Evolutionary conservation across 768 basidiomycete species (phyloP).

Genomic region (Dentipellis sp.): DNA sequence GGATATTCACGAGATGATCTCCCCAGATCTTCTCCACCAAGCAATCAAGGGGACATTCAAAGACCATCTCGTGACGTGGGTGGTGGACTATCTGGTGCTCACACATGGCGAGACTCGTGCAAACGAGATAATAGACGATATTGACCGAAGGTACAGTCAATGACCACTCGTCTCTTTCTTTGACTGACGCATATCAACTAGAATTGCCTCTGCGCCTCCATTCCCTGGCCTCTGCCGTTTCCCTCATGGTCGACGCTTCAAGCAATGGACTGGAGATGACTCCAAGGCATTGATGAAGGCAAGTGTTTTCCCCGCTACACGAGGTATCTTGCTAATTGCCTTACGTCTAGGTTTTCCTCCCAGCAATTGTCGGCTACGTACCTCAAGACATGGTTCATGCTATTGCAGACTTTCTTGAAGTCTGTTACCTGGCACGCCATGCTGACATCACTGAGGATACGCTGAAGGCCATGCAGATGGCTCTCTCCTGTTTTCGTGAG

Average conservation of each 20-base stretch:
- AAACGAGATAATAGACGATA: constrained; percentile 19
- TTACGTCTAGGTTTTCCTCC: constrained; percentile 13
- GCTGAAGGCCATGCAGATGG: constrained; percentile 6
- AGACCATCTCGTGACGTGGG: constrained; percentile 27
- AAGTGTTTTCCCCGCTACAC: background rate
- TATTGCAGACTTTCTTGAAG: constrained; percentile 15
- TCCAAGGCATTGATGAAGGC: constrained; percentile 16
- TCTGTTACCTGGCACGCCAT: constrained; percentile 16
- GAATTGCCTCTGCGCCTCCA: constrained; percentile 13
- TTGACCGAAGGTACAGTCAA: constrained; percentile 17
- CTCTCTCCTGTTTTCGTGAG: constrained; percentile 9
- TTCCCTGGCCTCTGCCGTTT: constrained; percentile 11
- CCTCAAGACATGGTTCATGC: constrained; percentile 9
- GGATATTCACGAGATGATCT: constrained; percentile 22
- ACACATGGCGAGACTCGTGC: constrained; percentile 13
- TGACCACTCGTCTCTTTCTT: background rate
- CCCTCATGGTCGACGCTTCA: constrained; percentile 10
- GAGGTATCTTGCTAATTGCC: too few relatives aligned
- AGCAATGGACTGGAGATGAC: constrained; percentile 15
- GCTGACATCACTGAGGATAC: background rate
- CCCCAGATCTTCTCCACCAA: constrained; percentile 24
- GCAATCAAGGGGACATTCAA: constrained; percentile 26
- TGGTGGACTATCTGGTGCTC: constrained; percentile 15
- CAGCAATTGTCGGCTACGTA: constrained; percentile 1
- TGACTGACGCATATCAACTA: background rate